Base-by-base conservation (phyloP, 2,329 filamentous ascomycete species). In the Exophiala viscosa region DNA sequence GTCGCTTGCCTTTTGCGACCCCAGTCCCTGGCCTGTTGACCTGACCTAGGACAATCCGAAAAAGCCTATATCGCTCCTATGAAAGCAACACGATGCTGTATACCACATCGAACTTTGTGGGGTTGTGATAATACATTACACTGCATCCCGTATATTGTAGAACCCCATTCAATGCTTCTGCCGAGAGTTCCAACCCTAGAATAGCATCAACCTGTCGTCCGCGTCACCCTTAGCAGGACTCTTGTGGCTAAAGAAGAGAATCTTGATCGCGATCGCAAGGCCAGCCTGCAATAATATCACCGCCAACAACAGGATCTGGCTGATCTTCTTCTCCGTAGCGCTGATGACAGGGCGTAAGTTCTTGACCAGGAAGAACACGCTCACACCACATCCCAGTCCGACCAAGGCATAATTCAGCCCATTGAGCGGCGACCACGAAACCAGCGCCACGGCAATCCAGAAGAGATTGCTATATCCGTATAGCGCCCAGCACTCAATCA, bases 381-480 rank as follows among this genome's bases (percentile, higher is more conserved):
- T 90, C 65, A 91, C 73, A 38, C 81, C 88, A 68, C 92, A 92
- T 32, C 90, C 90, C 59, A 96, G 78, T 28, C 82, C 90, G 13
- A 96, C 91, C 69, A 99, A 95, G 14, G 90, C 82, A 81, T 89
- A 97, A 76, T 99, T 99, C 61, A 99, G 81, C 50, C 90, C 83
- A 49, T 83, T 84, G 63, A 96, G 76, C 48, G 87, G 87, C 59
- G 87, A 92, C 88, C 91, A 96, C 68, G 87, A 90, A 62, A 96
- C 88, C 58, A 95, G 74, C 43, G 93, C 91, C 39, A 99, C 91
- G 2, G 87, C 89, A 63, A 99, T 91, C 93, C 93, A 99, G 66
- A 99, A 89, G 65, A 99, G 77, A 74, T 99, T 99, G 52, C 87
- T 83, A 76, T 99, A 99, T 49, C 93, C 93, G 71, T 97, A 99